Base-by-base conservation (phyloP, 805 yeast species). In the Ogataea zsoltii region DNA sequence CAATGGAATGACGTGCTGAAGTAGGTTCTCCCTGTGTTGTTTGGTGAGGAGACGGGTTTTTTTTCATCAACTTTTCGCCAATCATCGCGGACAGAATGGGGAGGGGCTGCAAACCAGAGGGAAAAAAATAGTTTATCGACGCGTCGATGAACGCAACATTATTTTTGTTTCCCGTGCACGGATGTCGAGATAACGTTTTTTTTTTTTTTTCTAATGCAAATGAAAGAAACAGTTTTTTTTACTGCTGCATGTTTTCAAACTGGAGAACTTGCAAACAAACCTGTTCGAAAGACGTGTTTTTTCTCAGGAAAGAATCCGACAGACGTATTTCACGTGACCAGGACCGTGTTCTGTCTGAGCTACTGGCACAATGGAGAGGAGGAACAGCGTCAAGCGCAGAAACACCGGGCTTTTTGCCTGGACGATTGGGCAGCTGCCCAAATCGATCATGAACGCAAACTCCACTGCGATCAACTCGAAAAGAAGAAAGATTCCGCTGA, bases 401-500 rank as follows among this genome's bases (percentile, higher is more conserved):
- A 56, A 53, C 30, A 55, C 58, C 4, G 61, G 59, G 7, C 17
- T 56, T n/a, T 56, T 56, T 33, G 45, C 60, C 2, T 48, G 56
- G 43, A 58, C 63, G 1, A 32, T 59, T 33, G 57, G 58, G 21
- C 53, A 53, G 17, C 38, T 63, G 33, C 63, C 66, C 19, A 45
- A 48, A 36, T 54, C 59, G 9, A 48, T 61, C 29, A 48, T 57
- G 34, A 58, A 56, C 45, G 49, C 62, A 5, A 58, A 59, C 45
- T 57, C 51, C 35, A 54, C 58, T 14, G 63, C 60, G 23, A 61
- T 66, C 31, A 66, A 65, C 49, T 61, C 66, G 11, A 65, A 63
- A 44, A 51, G 70, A 37, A 53, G 69, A 17, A 65, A 64, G 45
- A 58, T 65, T 14, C 67, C 70, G 1, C 44, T 67, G 31, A 66